Evolutionary conservation across 495 filamentous ascomycete genomes (phyloP).

Genomic region (Immersiella caudata): DNA sequence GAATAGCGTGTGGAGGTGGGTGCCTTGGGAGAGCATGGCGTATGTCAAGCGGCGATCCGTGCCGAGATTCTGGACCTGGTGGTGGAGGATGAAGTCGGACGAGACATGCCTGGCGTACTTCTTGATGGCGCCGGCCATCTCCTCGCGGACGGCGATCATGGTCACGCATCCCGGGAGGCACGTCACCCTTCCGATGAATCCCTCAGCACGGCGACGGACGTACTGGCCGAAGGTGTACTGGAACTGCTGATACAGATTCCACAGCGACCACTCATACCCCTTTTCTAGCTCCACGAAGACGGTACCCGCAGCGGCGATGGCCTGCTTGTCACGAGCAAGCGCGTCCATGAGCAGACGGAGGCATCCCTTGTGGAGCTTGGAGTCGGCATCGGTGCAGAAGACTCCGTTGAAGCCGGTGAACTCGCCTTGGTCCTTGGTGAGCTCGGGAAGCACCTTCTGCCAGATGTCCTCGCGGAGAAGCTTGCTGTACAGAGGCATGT

Average conservation of each 20-base stretch:
- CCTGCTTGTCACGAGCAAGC: conserved; percentile 1
- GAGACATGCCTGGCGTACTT: conserved; percentile 5
- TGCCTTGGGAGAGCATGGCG: conserved; percentile 10
- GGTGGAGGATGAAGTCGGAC: conserved; percentile 1
- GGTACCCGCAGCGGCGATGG: conserved; percentile 7
- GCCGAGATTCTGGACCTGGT: conserved; percentile 12
- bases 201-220: conserved; percentile 8
- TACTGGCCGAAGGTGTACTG: conserved; percentile 13
- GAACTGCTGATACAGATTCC: conserved; percentile 14
- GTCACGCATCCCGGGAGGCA: conserved; percentile 12
- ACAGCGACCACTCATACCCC: conserved; percentile 10
- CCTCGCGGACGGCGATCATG: conserved; percentile 6
- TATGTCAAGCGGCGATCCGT: conserved; percentile 13
- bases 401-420: conserved; percentile 11
- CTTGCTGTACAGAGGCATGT: conserved; percentile 17
- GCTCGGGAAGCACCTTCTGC: not conserved
- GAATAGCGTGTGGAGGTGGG: conserved; percentile 9
- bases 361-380: conserved; percentile 8
- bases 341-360: not conserved
- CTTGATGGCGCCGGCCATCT: conserved; percentile 13
- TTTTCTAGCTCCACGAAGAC: conserved; percentile 11
- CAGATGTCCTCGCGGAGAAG: conserved; percentile 12
- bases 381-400: conserved; percentile 14
- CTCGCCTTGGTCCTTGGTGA: not conserved
- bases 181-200: conserved; percentile 7